Conservation (phyloP, 768 basidiomycete genomes). For the Boletus sp. region DNA sequence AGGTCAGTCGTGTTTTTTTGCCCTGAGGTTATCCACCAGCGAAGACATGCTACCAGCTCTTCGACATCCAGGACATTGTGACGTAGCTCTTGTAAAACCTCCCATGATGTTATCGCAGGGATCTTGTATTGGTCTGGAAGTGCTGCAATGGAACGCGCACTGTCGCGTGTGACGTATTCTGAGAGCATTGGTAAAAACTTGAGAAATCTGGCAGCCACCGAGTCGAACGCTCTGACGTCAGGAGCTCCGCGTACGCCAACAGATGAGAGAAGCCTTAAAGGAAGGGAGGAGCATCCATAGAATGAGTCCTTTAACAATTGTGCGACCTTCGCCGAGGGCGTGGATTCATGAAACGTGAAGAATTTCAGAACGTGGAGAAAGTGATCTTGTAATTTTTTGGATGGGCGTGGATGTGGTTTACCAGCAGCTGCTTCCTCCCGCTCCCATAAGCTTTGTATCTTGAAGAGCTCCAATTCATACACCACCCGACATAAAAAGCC, state of each 20-base stretch:
- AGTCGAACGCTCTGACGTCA: constrained; percentile 70
- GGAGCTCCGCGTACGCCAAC: constrained; percentile 64
- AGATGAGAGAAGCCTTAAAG: constrained; percentile 72
- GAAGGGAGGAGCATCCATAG: constrained; percentile 58
- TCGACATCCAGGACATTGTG: constrained; percentile 59
- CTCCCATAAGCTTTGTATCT: constrained; percentile 42
- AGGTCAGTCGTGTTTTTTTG: constrained; percentile 46
- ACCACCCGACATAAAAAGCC: constrained; percentile 78
- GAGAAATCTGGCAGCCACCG: constrained; percentile 66
- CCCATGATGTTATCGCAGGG: constrained; percentile 69
- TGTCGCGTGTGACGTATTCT: constrained; percentile 48
- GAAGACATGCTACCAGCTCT: constrained; percentile 75
- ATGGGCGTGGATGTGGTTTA: too few species aligned
- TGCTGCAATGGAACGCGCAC: constrained; percentile 53
- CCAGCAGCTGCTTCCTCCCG: constrained; percentile 2
- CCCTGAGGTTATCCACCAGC: constrained; percentile 65
- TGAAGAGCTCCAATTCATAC: constrained; percentile 77
- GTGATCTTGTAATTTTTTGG: neutral
- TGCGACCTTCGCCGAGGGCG: constrained; percentile 80
- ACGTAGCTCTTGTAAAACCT: constrained; percentile 74
- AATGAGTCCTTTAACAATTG: constrained; percentile 68
- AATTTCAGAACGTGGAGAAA: constrained; percentile 13
- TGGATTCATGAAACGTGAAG: constrained; percentile 32
- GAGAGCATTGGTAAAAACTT: constrained; percentile 73
- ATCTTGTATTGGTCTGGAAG: constrained; percentile 64